Evolutionary conservation across 331 rosid species (phyloP), one percentile per base, ranked within the genome.

Genomic region (Dryas integrifolia): DNA sequence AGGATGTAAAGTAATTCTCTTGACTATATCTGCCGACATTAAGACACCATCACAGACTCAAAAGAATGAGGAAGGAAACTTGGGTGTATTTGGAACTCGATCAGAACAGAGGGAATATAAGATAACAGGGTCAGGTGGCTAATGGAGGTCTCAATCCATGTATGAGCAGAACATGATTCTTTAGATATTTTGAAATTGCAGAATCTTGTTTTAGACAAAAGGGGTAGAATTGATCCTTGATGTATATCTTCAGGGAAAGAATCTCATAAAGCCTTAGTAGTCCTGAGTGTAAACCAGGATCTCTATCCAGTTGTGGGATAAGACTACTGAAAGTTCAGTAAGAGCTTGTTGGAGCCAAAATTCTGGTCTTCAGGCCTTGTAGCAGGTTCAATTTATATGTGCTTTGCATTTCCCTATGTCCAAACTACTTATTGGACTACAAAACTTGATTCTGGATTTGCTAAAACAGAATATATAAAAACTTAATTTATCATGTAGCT

Each of bases 101-200:
- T 21, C 62, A 50, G 21, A 15, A 46, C 49, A 61, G 30, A 15
- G n/a, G 40, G 61, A 44, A 65, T 49, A 30, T 49, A 30, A n/a
- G 24, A 15, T 43, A 47, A 46, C 11, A 21, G 57, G 12, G 21
- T 50, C n/a, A 50, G 13, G 16, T 30, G 35, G 35, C 35, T 41
- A 63, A 43, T 63, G 72, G 26, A 67, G 67, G 7, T 30, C 71
- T n/a, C 30, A 15, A 30, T 50, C 40, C 39, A 55, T 24, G 57
- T 30, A 35, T 46, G 43, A 24, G 74, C 16, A 69, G 76, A 62
- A 74, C 69, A 65, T 26, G 69, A 75, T 80, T 74, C 80, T 74
- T 48, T 51, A 50, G 66, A 68, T 45, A 40, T 1, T 69, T 62
- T 53, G 5, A 13, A 11, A 55, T 50, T 50, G 39, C 52, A 71